These are phyloP conservation scores for Cadophora malorum DNA, from an alignment of 2,329 filamentous ascomycete species.

Conservation along the genomic window DNA sequence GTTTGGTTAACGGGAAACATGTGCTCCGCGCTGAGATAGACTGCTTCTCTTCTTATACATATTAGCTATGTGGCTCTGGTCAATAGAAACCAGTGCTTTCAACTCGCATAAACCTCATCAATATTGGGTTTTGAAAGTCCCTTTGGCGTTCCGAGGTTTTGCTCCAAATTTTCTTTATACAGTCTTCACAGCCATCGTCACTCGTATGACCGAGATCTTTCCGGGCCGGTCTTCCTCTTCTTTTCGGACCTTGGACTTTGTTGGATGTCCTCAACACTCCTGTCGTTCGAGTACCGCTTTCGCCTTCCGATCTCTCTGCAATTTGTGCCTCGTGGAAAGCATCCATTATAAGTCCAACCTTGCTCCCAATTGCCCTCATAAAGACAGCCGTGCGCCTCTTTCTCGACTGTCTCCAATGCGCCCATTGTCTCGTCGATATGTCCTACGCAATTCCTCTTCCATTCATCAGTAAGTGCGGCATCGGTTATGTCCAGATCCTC, in stretches of 20 bases:
- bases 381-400: background rate
- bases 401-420: background rate
- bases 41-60: background rate
- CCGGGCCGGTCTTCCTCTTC: no score
- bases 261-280: background rate
- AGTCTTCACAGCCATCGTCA: no score
- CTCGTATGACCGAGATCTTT: no score
- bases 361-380: background rate
- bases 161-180: no score
- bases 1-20: background rate
- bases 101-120: background rate
- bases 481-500: background rate
- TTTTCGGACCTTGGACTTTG: no score
- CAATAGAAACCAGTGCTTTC: background rate
- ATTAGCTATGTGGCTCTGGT: background rate
- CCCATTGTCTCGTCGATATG: background rate
- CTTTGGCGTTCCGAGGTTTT: background rate
- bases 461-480: background rate
- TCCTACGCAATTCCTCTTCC: background rate
- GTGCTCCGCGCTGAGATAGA: background rate
- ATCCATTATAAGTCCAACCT: background rate
- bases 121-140: background rate
- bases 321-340: background rate
- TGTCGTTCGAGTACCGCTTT: background rate
- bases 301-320: background rate